Percentiles rank a stretch among this genome's conserved stretches.
Conservation (phyloP, 352 stramenopile genomes). For the Pythium folliculosum region DNA sequence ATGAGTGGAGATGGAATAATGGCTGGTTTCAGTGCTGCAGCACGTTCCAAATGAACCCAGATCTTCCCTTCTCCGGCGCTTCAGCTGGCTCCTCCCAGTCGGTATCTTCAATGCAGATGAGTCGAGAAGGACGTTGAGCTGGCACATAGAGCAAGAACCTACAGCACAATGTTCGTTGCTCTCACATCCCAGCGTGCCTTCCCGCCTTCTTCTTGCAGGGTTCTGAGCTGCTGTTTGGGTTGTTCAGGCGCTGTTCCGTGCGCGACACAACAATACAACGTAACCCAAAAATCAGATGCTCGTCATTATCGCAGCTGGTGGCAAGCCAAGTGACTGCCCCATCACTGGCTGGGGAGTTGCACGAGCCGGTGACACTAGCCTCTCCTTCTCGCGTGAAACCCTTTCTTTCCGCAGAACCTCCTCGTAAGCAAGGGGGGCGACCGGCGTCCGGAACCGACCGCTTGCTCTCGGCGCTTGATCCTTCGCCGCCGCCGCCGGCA, state of each 20-base stretch:
- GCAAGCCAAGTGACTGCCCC: background rate
- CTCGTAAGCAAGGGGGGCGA: background rate
- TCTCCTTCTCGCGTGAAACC: slow-evolving; percentile 17
- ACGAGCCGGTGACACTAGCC: slow-evolving; percentile 16
- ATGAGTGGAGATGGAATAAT: background rate
- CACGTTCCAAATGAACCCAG: background rate
- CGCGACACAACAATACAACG: slow-evolving; percentile 7
- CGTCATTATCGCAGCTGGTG: slow-evolving; percentile 6
- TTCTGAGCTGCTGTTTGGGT: too few species aligned
- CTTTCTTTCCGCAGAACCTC: slow-evolving; percentile 23
- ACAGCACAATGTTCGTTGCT: background rate
- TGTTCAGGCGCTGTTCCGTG: background rate
- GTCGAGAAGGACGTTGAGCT: background rate
- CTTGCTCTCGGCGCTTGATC: too few species aligned
- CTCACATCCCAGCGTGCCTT: background rate
- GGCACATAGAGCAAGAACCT: background rate
- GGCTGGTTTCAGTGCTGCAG: background rate
- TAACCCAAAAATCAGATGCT: slow-evolving; percentile 13
- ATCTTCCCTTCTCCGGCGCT: background rate
- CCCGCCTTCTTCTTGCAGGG: too few species aligned
- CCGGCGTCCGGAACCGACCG: background rate
- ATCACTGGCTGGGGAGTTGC: slow-evolving; percentile 9
- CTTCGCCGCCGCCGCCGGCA: too few species aligned
- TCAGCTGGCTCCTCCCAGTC: background rate
- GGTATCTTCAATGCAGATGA: slow-evolving; percentile 1